Base-by-base conservation (phyloP, 495 filamentous ascomycete genomes). In the Chaetomium fimeti region DNA sequence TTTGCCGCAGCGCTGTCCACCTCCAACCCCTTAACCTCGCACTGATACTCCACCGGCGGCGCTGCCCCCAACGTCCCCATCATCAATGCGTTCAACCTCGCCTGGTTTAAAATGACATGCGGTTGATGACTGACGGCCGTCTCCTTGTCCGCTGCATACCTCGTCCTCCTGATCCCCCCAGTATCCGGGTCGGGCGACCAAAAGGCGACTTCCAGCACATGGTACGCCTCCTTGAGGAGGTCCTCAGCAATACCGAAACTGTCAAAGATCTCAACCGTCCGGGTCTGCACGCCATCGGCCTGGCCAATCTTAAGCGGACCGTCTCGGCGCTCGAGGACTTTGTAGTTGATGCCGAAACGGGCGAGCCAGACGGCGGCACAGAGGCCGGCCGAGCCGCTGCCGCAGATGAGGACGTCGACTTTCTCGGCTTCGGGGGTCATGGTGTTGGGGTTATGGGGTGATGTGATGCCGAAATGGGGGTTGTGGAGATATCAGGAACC, bases 241-340 rank as follows among this genome's bases (percentile, higher is more conserved):
- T 87, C 82, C 60, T 92, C 89, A 0, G 83, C 80, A 15, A 93
- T 75, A 0, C 89, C 89, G 52, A 93, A 91, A 38, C 84, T 88
- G 66, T 94, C 89, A 57, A 92, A 88, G 49, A 95, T 87, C 71
- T 94, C 91, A 12, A 92, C 84, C 1, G 90, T 91, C 1, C 91
- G 88, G 63, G 86, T 87, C 74, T 94, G 91, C 13, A 92, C 82
- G 0, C 91, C 91, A 58, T 93, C 91, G 1, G 91, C 91, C 70
- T 93, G 89, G n/a, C 91, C 91, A 42, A 83, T 80, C 56, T 79
- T 66, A 62, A 92, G 79, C 2, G 85, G 86, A 0, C 86, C 88
- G 9, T 73, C 66, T 5, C 86, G 83, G 0, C 80, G 78, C 66
- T 92, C 89, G 12, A 91, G 74, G 62, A 92, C 82, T 65, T 80